These are phyloP conservation scores for Gossypium longicalyx DNA, from an alignment of 345 rosid species.

Conservation along the genomic window DNA sequence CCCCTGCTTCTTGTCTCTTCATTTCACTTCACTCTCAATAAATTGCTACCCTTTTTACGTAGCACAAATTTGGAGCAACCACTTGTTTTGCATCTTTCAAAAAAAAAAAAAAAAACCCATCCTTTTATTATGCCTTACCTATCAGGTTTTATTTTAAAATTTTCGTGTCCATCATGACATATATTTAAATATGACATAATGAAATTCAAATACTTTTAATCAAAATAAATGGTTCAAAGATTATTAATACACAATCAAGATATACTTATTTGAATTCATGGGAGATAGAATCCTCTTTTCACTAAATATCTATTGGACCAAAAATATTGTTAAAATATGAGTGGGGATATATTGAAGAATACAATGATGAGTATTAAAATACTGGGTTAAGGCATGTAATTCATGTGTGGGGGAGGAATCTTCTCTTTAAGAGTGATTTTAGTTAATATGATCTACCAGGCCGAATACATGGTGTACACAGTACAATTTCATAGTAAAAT, in stretches of 20 bases:
- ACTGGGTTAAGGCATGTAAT: too few relatives aligned
- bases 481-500: too few relatives aligned
- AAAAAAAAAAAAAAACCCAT: neutral
- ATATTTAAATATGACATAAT: too few relatives aligned
- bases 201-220: too few relatives aligned
- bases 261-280: neutral
- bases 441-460: too few relatives aligned
- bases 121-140: too few relatives aligned
- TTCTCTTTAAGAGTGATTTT: too few relatives aligned
- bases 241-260: neutral
- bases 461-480: too few relatives aligned
- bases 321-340: neutral
- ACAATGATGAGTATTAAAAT: too few relatives aligned
- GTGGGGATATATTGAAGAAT: neutral
- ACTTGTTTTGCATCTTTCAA: neutral
- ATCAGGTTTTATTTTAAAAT: too few relatives aligned
- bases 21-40: constrained; percentile 1
- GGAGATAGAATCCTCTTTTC: neutral
- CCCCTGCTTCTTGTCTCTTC: neutral
- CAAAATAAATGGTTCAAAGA: neutral
- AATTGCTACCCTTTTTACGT: neutral
- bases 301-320: neutral
- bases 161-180: too few relatives aligned
- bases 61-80: neutral
- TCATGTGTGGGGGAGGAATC: too few relatives aligned